phyloP scores from a whole-genome alignment of 441 rosid species.

The Adansonia gregorii region DNA sequence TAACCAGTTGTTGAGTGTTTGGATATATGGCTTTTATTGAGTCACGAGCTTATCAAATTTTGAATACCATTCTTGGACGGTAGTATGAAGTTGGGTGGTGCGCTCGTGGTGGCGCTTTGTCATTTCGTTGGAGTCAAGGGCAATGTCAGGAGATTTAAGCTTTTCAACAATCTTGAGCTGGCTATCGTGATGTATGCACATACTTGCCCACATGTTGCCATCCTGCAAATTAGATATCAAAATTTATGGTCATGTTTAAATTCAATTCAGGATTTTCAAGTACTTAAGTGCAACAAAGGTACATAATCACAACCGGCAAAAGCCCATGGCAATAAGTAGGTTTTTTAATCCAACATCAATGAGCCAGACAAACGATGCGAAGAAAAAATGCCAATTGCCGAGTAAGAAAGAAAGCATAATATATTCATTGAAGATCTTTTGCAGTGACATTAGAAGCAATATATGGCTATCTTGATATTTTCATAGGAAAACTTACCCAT shows the following conservation, averaged over 20 bases:
- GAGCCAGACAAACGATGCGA: constrained; percentile 7
- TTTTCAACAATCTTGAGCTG: constrained; percentile 53
- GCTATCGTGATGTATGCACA: constrained; percentile 52
- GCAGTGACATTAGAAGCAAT: not conserved
- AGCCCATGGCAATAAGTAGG: not conserved
- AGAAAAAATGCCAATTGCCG: not conserved
- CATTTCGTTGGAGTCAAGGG: constrained; percentile 54
- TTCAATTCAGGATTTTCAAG: not conserved
- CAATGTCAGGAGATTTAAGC: constrained; percentile 55
- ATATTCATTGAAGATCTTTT: too few species aligned
- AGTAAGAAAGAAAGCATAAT: not conserved
- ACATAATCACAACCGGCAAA: constrained; percentile 1
- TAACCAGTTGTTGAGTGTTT: constrained; percentile 61
- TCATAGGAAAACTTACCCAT: constrained; percentile 47
- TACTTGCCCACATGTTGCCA: constrained; percentile 68
- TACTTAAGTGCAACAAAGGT: not conserved
- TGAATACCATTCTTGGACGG: constrained; percentile 55
- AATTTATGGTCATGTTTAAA: not conserved
- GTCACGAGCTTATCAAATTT: constrained; percentile 58
- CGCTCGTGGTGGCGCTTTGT: constrained; percentile 58
- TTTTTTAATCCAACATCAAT: not conserved
- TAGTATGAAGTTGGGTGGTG: constrained; percentile 52
- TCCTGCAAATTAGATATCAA: constrained; percentile 40
- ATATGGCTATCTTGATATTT: not conserved
- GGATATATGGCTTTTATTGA: constrained; percentile 61